Base-by-base conservation (phyloP, 345 rosid species). In the Viola odorata region DNA sequence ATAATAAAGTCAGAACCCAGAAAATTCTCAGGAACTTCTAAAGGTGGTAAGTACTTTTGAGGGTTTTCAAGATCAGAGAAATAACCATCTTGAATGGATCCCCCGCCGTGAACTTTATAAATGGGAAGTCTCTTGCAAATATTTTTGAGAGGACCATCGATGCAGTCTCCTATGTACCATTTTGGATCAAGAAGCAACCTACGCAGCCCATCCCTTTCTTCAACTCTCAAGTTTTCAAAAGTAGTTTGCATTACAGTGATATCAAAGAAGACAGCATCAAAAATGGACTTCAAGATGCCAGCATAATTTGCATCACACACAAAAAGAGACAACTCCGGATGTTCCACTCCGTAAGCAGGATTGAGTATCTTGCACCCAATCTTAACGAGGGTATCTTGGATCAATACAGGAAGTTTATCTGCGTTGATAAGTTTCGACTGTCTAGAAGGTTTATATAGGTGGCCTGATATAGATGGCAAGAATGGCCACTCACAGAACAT, bases 401-500 rank as follows among this genome's bases (percentile, higher is more conserved):
- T 77, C 49, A 62, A 75, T 70, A 61, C 77, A 8, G 90, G 80
- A 77, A 91, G 88, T 64, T 81, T 80, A 55, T 82, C 83, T 8
- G 74, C 84, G 61, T 72, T 74, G 51, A 91, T 73, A 80, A 91
- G 78, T 74, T 82, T 91, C 62, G 98, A 88, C 57, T 81, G 83
- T 67, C 66, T 73, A 63, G 90, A 84, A 77, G 88, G 81, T 71
- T 85, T 82, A 71, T 80, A 76, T 65, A 91, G 74, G 75, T 80
- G 74, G 44, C 96, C 95, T 61, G 98, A 79, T 42, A 77, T 81
- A 39, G 95, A 83, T 57, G 98, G 98, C 76, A 91, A 76, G 66
- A 91, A 83, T 47, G 98, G 98, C 98, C 98, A 91, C 62, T 88
- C 98, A 71, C 80, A 68, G 70, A 91, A 88, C 63, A 82, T 32